Base-by-base conservation (phyloP, 2,329 filamentous ascomycete species). In the Penicillium sp. region DNA sequence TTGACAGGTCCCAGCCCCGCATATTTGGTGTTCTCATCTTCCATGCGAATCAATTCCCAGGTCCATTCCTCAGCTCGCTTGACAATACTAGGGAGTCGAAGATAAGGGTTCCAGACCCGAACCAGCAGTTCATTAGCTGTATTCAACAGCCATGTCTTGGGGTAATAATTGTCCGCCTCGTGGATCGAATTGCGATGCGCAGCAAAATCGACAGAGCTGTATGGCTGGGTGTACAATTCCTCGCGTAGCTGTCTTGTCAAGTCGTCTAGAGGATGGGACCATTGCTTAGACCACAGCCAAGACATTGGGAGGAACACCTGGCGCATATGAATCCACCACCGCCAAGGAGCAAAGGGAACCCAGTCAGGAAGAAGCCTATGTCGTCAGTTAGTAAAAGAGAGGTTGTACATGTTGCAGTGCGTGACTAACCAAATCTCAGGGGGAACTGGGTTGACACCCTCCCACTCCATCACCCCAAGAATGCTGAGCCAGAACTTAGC, bases 271-370 rank as follows among this genome's bases (percentile, higher is more conserved):
- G 90, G 88, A 61, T 88, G 88, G 29, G 81, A 82, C 86, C 90
- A 97, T 60, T 81, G 81, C 77, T 88, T 91, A 0, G 91, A 96
- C 78, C 89, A 96, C 40, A 97, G 74, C 68, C 89, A 97, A 0
- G 88, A 86, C 91, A 97, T 97, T 6, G 92, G 88, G 46, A 96
- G 72, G 67, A 93, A 96, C n/a, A 99, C 92, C 74, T 89, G 86
- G n/a, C 94, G 90, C 73, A 97, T 97, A 66, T 99, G 94, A 66
- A 97, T 90, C 93, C 92, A 97, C 92, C 93, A 97, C 62, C 91
- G 81, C 91, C 91, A 96, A 0, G 93, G 93, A 6, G 91, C 86
- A 67, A 96, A 82, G 1, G 92, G 92, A 3, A 91, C 82, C 91
- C 91, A 96, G 71, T 96, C 90, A 0, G 92, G 92, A 4, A 97